phyloP scores from a whole-genome alignment of 306 rosid species.

The Astragalus glycyphyllos region DNA sequence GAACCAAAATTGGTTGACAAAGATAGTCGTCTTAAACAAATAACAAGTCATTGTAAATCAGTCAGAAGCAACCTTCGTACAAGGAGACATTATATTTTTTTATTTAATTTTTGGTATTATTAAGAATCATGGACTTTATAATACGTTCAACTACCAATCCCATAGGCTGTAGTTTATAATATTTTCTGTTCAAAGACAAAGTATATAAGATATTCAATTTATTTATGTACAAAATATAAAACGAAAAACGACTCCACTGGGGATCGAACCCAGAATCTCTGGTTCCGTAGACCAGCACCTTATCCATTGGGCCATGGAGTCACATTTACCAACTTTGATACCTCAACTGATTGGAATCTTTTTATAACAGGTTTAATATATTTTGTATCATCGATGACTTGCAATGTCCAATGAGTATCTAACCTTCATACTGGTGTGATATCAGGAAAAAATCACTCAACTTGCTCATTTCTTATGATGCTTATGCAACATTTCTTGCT shows the following conservation, averaged over 20 bases:
- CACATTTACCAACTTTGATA: neutral
- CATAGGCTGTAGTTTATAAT: neutral
- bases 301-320: slow-evolving; percentile 81
- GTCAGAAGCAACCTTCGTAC: neutral
- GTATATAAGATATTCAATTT: too few species aligned
- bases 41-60: slow-evolving; percentile 19
- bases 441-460: too few species aligned
- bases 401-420: too few species aligned
- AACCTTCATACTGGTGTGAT: too few species aligned
- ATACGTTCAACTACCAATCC: neutral
- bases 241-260: slow-evolving; percentile 50
- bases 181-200: neutral
- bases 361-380: too few species aligned
- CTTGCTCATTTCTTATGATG: too few species aligned
- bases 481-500: too few species aligned
- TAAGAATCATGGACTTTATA: too few species aligned
- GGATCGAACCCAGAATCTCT: slow-evolving; percentile 99
- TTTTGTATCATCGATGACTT: too few species aligned
- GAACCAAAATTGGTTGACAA: neutral
- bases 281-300: slow-evolving; percentile 99
- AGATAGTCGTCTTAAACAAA: neutral
- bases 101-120: too few species aligned
- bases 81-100: neutral
- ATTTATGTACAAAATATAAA: too few species aligned
- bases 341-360: too few species aligned